These are phyloP conservation scores for Flaveria sonorensis DNA, from an alignment of 129 eudicot species.

Conservation along the genomic window DNA sequence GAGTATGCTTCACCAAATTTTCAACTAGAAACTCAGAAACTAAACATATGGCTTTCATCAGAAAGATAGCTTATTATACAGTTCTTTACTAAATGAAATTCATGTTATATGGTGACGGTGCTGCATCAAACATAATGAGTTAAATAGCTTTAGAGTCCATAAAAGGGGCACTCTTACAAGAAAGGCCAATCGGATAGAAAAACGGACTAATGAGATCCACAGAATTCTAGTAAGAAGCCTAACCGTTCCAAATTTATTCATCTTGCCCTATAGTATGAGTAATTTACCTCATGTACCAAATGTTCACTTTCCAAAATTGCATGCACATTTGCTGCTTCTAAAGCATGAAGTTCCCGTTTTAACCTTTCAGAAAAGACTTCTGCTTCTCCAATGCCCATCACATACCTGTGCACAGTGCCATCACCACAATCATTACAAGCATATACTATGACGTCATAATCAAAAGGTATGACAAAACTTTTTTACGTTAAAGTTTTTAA, in stretches of 20 bases:
- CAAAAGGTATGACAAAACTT: background rate
- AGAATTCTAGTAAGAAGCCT: background rate
- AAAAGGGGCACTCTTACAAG: conserved; percentile 10
- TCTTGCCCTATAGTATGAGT: background rate
- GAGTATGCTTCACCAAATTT: conserved; percentile 2
- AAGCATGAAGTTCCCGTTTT: conserved; percentile 47
- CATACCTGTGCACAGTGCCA: conserved; percentile 31
- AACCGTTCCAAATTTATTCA: background rate
- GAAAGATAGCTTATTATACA: background rate
- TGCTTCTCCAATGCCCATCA: conserved; percentile 45
- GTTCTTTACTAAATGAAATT: conserved; percentile 1
- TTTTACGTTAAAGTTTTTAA: background rate
- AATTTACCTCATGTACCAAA: conserved; percentile 44
- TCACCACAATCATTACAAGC: conserved; percentile 22
- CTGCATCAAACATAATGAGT: conserved; percentile 3
- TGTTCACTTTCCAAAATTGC: conserved; percentile 44
- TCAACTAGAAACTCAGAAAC: background rate
- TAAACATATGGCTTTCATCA: background rate
- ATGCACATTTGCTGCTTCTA: conserved; percentile 47
- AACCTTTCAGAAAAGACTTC: conserved; percentile 41
- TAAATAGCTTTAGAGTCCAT: conserved; percentile 20
- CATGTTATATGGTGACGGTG: background rate
- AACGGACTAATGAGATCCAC: background rate
- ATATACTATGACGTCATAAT: background rate
- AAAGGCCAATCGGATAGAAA: background rate